These are phyloP conservation scores for Neoboletus brunneissimus DNA, from an alignment of 768 basidiomycete species.

Conservation along the genomic window DNA sequence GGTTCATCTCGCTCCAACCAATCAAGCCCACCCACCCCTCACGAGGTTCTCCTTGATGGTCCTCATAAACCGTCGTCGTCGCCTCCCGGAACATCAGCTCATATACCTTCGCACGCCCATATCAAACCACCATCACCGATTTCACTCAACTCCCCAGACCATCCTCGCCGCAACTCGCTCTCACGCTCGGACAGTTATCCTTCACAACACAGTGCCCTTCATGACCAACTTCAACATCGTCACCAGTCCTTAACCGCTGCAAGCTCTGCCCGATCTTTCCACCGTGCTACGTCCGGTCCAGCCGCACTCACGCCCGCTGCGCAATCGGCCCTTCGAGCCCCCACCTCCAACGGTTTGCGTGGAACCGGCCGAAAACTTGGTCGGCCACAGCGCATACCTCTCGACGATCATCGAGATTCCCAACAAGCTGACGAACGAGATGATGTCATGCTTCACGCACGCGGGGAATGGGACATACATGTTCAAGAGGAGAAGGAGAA, in stretches of 20 bases:
- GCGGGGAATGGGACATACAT: constrained; percentile 30
- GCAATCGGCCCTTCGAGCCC: constrained; percentile 28
- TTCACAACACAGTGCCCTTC: constrained; percentile 36
- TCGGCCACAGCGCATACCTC: constrained; percentile 37
- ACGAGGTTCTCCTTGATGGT: constrained; percentile 30
- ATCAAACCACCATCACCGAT: constrained; percentile 34
- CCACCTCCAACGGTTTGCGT: constrained; percentile 33
- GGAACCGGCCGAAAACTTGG: constrained; percentile 34
- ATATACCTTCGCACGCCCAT: constrained; percentile 18
- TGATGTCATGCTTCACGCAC: constrained; percentile 31
- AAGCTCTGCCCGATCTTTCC: constrained; percentile 49
- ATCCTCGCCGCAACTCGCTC: constrained; percentile 47
- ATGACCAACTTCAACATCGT: constrained; percentile 30
- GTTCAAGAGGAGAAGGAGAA: constrained; percentile 43
- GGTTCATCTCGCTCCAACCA: constrained; percentile 37
- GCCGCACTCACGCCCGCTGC: constrained; percentile 34
- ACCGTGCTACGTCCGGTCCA: constrained; percentile 66
- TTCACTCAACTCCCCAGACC: constrained; percentile 38
- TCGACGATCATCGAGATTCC: constrained; percentile 35
- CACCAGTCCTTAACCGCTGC: constrained; percentile 24
- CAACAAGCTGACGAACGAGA: constrained; percentile 33
- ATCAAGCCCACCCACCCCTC: constrained; percentile 43
- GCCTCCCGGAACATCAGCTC: constrained; percentile 20
- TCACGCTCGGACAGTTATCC: constrained; percentile 67
- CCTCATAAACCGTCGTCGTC: constrained; percentile 29